Evolutionary conservation across 1,139 yeast species (phyloP), one percentile per base, ranked within the genome.

Genomic region (Yamadazyma aaseri): DNA sequence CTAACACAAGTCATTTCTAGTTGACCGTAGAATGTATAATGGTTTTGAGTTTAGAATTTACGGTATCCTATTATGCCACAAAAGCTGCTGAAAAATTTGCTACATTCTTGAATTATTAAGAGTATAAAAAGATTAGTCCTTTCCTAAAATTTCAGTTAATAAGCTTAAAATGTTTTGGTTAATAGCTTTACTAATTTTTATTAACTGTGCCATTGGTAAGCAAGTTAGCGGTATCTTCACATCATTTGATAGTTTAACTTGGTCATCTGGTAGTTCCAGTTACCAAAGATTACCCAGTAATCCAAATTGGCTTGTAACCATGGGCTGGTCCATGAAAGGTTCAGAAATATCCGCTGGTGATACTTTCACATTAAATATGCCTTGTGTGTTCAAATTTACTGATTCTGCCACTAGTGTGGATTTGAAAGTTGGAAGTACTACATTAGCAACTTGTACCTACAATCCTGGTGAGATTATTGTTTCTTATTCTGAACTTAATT

Each of bases 301-400:
- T 17, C 59, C 60, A 1, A 50, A 42, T 40, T 61, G 65, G 65
- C 28, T 35, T 10, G 58, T 56, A 2, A 40, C 46, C 1, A 34
- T 61, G n/a, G 35, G 39, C 3, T 63, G 67, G 67, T 22, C 31
- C 1, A 42, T 63, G 6, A 31, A 37, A 9, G 56, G 56, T n/a
- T 17, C 48, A 5, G 34, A 43, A 1, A 48, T 52, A 3, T 22
- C 34, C 2, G 37, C 63, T 0, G 65, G 65, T 11, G 68, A 63
- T 38, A 60, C 66, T 6, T 61, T 63, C 44, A 45, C 55, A 1
- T 54, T 63, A 32, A 35, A 34, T 13, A 40, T 63, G 44, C 65
- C 65, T 4, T 51, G 62, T 46, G 66, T 57, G 3, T 61, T 49
- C 39, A 58, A 57, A 35, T 58, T 60, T 32, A 55, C 63, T 5